Evolutionary conservation across 805 yeast species (phyloP).

Genomic region (Kazachstania kunashirensis): DNA sequence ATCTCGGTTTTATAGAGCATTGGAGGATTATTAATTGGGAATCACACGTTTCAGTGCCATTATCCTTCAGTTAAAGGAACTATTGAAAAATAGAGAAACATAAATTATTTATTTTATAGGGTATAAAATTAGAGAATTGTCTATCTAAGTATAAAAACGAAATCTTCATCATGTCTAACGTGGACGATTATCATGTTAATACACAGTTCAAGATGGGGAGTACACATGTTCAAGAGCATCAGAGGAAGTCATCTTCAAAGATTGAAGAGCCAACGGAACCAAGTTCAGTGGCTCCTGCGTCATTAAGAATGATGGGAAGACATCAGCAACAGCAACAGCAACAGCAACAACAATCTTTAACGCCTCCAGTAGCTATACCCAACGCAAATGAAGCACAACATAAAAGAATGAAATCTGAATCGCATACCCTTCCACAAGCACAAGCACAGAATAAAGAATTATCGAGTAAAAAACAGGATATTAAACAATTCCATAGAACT

Average conservation of each 20-base stretch:
- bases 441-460: not conserved
- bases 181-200: conserved; percentile 22
- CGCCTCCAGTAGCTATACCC: conserved; percentile 19
- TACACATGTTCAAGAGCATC: conserved; percentile 3
- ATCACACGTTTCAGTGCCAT: no score
- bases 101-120: no score
- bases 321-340: not conserved
- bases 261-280: conserved; percentile 4
- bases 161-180: conserved; percentile 4
- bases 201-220: conserved; percentile 26
- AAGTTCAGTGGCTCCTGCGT: conserved; percentile 26
- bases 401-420: conserved; percentile 1
- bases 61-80: no score
- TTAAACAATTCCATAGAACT: conserved; percentile 58
- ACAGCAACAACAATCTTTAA: conserved; percentile 9
- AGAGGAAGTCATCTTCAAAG: not conserved
- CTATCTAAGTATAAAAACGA: not conserved
- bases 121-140: no score
- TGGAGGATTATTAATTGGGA: no score
- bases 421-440: conserved; percentile 4
- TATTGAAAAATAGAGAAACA: no score
- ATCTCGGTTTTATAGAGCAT: no score
- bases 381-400: conserved; percentile 2
- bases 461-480: not conserved
- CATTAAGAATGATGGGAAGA: conserved; percentile 29